Conservation (phyloP, 2,329 filamentous ascomycete genomes). For the Penicillium olsonii region DNA sequence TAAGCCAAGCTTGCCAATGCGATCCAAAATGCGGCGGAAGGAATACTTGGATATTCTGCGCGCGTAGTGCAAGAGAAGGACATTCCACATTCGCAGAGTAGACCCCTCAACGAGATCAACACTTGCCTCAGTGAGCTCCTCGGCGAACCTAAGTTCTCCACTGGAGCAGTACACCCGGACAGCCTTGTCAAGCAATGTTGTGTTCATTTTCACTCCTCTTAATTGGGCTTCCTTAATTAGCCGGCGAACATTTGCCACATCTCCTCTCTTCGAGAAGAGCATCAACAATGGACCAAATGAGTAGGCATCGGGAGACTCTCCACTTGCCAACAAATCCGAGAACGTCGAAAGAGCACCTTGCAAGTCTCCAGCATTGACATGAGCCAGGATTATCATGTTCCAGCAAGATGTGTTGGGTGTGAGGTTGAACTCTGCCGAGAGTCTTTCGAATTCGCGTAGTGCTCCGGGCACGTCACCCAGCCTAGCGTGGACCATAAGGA, state of each 20-base stretch:
- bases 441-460: conserved; percentile 62
- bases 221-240: conserved; percentile 65
- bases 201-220: conserved; percentile 52
- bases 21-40: conserved; percentile 55
- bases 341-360: conserved; percentile 67
- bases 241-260: conserved; percentile 67
- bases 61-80: conserved; percentile 70
- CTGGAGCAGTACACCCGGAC: conserved; percentile 68
- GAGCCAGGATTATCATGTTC: conserved; percentile 76
- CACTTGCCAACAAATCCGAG: conserved; percentile 55
- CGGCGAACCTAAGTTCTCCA: conserved; percentile 56
- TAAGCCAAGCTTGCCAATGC: conserved; percentile 57
- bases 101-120: conserved; percentile 53
- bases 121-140: conserved; percentile 60
- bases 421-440: conserved; percentile 58
- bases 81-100: conserved; percentile 73
- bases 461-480: conserved; percentile 65
- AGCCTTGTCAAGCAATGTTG: conserved; percentile 63
- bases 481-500: conserved; percentile 72
- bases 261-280: conserved; percentile 69
- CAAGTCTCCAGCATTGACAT: conserved; percentile 67
- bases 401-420: conserved; percentile 63
- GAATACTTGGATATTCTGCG: conserved; percentile 59
- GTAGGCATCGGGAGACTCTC: conserved; percentile 58
- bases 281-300: conserved; percentile 75